A percentile compares a stretch with the other conserved stretches of the same genome.
phyloP scores from a whole-genome alignment of 148 eudicot genomes.

The Nepenthes mirabilis region DNA sequence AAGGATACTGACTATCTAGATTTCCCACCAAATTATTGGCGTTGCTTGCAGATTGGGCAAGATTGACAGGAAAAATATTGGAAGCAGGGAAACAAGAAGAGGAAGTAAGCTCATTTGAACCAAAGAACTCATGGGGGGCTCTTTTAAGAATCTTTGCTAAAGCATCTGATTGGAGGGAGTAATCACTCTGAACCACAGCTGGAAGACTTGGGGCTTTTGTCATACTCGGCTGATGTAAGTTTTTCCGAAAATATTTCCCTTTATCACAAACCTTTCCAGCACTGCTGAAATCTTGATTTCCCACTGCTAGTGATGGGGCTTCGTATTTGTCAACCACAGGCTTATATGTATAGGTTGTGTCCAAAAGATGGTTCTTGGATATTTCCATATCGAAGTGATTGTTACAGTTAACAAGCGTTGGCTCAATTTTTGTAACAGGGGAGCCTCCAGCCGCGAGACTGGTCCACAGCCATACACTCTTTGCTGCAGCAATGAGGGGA shows the following conservation, averaged over 20 bases:
- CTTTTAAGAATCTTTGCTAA: constrained; percentile 20
- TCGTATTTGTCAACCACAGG: constrained; percentile 16
- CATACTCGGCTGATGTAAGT: constrained; percentile 22
- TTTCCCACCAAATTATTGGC: constrained; percentile 13
- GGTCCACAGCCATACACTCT: constrained; percentile 91
- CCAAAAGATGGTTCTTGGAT: constrained; percentile 21
- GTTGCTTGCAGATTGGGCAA: constrained; percentile 27
- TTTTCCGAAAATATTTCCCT: constrained; percentile 31
- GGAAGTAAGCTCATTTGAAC: constrained; percentile 20
- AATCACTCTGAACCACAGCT: constrained; percentile 13
- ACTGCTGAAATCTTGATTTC: constrained; percentile 24
- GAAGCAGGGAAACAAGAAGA: constrained; percentile 30
- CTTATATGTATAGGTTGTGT: constrained; percentile 20
- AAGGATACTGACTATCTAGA: constrained; percentile 31
- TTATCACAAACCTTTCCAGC: constrained; percentile 23
- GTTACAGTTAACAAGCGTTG: constrained; percentile 18
- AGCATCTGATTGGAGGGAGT: constrained; percentile 18
- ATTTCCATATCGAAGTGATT: constrained; percentile 14
- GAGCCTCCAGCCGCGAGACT: constrained; percentile 60
- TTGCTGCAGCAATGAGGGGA: constrained; percentile 72
- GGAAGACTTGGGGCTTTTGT: constrained; percentile 25
- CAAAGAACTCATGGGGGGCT: constrained; percentile 34
- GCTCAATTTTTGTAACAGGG: constrained; percentile 35
- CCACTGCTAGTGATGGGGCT: constrained; percentile 8
- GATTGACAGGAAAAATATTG: constrained; percentile 19